Conservation (phyloP, 495 filamentous ascomycete genomes). For the Penicillium flavigenum region DNA sequence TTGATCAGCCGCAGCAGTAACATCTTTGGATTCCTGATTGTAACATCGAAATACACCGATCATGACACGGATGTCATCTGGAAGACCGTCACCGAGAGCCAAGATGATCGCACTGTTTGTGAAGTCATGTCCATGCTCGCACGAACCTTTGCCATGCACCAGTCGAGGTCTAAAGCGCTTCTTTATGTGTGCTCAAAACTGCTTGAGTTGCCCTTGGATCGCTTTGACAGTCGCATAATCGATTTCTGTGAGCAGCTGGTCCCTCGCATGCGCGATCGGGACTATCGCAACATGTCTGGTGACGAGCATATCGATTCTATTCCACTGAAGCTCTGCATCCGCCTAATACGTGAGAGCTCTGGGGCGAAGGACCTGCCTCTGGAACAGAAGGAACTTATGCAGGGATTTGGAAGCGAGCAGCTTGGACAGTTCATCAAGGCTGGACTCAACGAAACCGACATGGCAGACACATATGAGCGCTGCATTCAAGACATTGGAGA, state of each 20-base stretch:
- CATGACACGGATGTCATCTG: constrained; percentile 78
- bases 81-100: constrained; percentile 77
- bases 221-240: constrained; percentile 55
- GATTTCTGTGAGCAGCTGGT: constrained; percentile 47
- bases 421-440: constrained; percentile 51
- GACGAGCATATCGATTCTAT: constrained; percentile 35
- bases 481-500: constrained; percentile 60
- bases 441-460: constrained; percentile 50
- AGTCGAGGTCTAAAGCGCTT: constrained; percentile 46
- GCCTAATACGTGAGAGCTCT: constrained; percentile 65
- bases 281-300: not conserved
- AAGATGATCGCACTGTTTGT: constrained; percentile 78
- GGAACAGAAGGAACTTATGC: constrained; percentile 43
- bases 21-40: constrained; percentile 83
- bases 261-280: constrained; percentile 28
- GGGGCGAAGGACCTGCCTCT: constrained; percentile 36
- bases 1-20: constrained; percentile 79
- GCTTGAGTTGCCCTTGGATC: constrained; percentile 61
- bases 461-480: constrained; percentile 53
- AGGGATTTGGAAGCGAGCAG: constrained; percentile 59
- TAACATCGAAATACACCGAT: constrained; percentile 71
- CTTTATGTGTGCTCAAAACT: constrained; percentile 76
- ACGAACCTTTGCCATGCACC: constrained; percentile 60
- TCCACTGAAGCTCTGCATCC: constrained; percentile 55
- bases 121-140: constrained; percentile 76